Percentiles rank a stretch among this genome's conserved stretches.
phyloP scores from a whole-genome alignment of 2,329 filamentous ascomycete species.

The Microdochium nivale region DNA sequence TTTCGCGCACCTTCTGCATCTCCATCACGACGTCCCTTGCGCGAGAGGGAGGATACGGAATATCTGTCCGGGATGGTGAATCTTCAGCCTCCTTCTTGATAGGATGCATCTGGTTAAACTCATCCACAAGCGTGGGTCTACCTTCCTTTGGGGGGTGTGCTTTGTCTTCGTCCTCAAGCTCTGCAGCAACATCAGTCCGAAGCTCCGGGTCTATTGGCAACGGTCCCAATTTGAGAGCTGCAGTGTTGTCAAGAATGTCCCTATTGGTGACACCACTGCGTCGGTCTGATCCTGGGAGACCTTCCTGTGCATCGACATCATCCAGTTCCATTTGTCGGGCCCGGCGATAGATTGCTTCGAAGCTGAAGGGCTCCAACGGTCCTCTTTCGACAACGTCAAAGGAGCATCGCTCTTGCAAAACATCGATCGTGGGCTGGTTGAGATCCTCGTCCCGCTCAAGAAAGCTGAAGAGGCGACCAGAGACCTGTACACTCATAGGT shows the following conservation, averaged over 20 bases:
- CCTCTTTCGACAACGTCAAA: constrained; percentile 51
- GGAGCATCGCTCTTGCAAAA: constrained; percentile 56
- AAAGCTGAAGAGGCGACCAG: constrained; percentile 76
- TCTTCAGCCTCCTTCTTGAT: constrained; percentile 90
- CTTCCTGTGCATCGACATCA: constrained; percentile 54
- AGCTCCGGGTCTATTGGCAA: constrained; percentile 77
- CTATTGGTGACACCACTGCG: constrained; percentile 55
- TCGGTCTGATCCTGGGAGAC: constrained; percentile 45
- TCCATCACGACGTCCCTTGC: constrained; percentile 89
- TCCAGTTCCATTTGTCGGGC: constrained; percentile 54
- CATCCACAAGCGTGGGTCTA: constrained; percentile 67
- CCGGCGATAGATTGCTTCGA: constrained; percentile 51
- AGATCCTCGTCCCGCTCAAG: constrained; percentile 83
- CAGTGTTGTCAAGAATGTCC: constrained; percentile 47
- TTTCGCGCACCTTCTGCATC: constrained; percentile 87
- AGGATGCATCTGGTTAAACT: constrained; percentile 70
- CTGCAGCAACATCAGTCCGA: constrained; percentile 76
- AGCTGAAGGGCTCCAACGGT: constrained; percentile 55
- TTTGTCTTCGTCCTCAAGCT: constrained; percentile 79
- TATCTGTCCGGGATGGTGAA: constrained; percentile 65
- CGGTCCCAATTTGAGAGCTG: constrained; percentile 65
- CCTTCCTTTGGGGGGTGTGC: constrained; percentile 64
- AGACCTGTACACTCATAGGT: constrained; percentile 78
- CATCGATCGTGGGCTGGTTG: constrained; percentile 66
- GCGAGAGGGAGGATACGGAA: constrained; percentile 81